Conservation (phyloP, 1,284 basidiomycete species). For the Coniophora puteana region DNA sequence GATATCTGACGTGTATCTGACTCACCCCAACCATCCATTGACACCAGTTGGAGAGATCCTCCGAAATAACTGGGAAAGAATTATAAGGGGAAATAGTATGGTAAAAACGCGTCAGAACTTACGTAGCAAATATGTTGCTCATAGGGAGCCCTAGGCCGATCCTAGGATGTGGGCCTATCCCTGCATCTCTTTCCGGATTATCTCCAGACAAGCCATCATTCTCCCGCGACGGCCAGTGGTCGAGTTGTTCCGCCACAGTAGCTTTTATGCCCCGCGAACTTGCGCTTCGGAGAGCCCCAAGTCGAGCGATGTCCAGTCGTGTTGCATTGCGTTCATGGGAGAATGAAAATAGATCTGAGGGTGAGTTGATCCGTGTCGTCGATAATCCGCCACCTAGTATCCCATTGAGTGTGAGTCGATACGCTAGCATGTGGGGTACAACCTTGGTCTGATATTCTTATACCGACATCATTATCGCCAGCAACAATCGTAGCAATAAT, state of each 20-base stretch:
- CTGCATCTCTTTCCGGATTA: constrained; percentile 41
- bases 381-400: constrained; percentile 65
- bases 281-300: constrained; percentile 66
- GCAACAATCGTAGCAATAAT: constrained; percentile 74
- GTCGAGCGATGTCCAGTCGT: constrained; percentile 60
- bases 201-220: constrained; percentile 20
- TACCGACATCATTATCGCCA: constrained; percentile 65
- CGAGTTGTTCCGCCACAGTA: constrained; percentile 74
- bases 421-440: constrained; percentile 5
- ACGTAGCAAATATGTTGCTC: constrained; percentile 85
- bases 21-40: constrained; percentile 80
- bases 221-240: constrained; percentile 34
- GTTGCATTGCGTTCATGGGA: constrained; percentile 75
- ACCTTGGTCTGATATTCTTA: constrained; percentile 88
- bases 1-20: no score
- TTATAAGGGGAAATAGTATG: constrained; percentile 5
- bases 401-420: not conserved
- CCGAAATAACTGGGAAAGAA: constrained; percentile 64
- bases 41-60: constrained; percentile 77
- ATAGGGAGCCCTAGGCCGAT: constrained; percentile 82
- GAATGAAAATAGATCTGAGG: constrained; percentile 79
- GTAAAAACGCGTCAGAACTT: constrained; percentile 20
- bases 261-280: constrained; percentile 68
- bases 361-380: constrained; percentile 48
- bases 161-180: constrained; percentile 51